A percentile compares a stretch with the other conserved stretches of the same genome.
phyloP scores from a whole-genome alignment of 176 grass and related monocot genomes.

The Zoysia pacifica region DNA sequence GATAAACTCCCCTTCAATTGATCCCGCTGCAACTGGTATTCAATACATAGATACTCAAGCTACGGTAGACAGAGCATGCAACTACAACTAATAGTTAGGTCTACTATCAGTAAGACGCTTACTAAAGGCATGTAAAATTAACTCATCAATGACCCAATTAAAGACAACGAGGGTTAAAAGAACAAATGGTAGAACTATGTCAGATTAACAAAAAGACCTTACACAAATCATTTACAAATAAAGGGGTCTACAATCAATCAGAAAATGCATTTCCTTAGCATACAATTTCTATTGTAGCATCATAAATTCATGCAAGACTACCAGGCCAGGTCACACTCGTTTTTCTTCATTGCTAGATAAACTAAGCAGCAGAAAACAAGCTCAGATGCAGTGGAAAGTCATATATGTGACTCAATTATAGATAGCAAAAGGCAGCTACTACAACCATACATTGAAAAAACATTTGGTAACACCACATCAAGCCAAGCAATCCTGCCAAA shows the following conservation, averaged over 20 bases:
- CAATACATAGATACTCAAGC: conserved; percentile 31
- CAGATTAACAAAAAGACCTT: neutral
- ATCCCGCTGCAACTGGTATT: neutral
- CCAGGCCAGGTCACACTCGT: neutral
- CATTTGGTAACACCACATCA: conserved; percentile 26
- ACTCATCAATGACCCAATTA: conserved; percentile 11
- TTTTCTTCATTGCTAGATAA: conserved; percentile 28
- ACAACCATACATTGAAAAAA: conserved; percentile 37
- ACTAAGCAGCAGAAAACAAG: conserved; percentile 13
- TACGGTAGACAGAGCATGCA: neutral
- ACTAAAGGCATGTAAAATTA: neutral
- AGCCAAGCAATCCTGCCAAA: conserved; percentile 17
- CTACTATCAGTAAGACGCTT: neutral
- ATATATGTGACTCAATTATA: conserved; percentile 16
- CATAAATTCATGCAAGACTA: neutral
- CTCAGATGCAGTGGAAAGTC: neutral
- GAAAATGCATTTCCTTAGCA: neutral
- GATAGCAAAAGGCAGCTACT: neutral
- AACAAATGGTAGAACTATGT: neutral
- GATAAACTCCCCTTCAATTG: too few species aligned
- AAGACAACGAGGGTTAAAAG: conserved; percentile 29
- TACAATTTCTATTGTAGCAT: neutral
- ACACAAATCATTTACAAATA: neutral
- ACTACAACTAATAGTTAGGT: neutral
- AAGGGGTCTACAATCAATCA: neutral